phyloP scores from a whole-genome alignment of 805 yeast species.

The Ogataea methylovora region DNA sequence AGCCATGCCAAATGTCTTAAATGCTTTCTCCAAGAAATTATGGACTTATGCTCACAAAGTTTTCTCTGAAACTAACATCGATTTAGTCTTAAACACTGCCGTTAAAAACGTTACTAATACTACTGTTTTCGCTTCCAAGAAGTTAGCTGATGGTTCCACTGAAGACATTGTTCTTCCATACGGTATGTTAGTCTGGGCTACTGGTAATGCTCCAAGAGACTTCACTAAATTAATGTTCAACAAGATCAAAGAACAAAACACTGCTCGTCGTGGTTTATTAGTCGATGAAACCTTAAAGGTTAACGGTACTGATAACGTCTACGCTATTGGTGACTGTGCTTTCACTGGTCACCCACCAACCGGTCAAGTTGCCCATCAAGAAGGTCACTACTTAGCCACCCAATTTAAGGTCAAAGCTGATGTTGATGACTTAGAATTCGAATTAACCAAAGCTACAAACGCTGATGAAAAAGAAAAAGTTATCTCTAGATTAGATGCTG shows the following conservation, averaged over 20 bases:
- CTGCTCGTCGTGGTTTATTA: constrained; percentile 46
- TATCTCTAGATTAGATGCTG: constrained; percentile 28
- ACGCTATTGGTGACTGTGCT: constrained; percentile 49
- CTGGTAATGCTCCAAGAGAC: constrained; percentile 48
- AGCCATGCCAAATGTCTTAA: constrained; percentile 47
- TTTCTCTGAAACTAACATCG: constrained; percentile 41
- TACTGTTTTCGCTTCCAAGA: constrained; percentile 34
- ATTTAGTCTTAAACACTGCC: constrained; percentile 40
- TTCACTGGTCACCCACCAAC: constrained; percentile 50
- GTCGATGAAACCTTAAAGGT: constrained; percentile 41
- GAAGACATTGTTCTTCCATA: constrained; percentile 37
- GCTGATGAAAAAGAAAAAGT: constrained; percentile 34
- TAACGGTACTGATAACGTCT: constrained; percentile 41
- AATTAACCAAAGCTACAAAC: constrained; percentile 29
- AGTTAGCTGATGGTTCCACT: constrained; percentile 34
- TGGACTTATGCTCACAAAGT: constrained; percentile 45
- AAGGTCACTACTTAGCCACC: constrained; percentile 39
- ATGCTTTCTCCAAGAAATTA: constrained; percentile 42
- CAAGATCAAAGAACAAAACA: constrained; percentile 43
- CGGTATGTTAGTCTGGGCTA: constrained; percentile 52
- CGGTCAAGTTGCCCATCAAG: constrained; percentile 53
- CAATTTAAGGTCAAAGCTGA: constrained; percentile 37
- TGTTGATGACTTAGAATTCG: constrained; percentile 33
- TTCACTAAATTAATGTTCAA: constrained; percentile 34
- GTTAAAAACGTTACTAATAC: constrained; percentile 40